Percentiles rank a stretch among this genome's conserved stretches.
phyloP scores from a whole-genome alignment of 169 alveolate species.

The Plasmodium inui region DNA sequence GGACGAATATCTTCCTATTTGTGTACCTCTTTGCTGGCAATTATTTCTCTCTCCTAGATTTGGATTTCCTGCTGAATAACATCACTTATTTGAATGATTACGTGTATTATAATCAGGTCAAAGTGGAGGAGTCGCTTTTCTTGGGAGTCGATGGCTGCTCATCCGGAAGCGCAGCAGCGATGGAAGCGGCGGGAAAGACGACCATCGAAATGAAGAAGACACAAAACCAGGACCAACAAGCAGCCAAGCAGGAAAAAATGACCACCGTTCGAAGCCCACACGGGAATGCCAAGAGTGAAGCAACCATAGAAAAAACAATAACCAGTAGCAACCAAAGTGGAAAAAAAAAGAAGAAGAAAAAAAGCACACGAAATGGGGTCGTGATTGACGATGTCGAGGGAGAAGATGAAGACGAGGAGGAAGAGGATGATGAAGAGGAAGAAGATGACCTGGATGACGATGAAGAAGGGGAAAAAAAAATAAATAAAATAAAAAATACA shows the following conservation, averaged over 20 bases:
- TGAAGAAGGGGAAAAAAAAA: slow-evolving; percentile 14
- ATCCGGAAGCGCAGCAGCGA: not conserved
- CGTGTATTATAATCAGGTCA: slow-evolving; percentile 42
- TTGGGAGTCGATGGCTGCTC: not conserved
- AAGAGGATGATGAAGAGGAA: slow-evolving; percentile 8
- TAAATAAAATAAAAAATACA: not conserved
- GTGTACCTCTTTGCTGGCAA: slow-evolving; percentile 55
- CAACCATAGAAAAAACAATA: not conserved
- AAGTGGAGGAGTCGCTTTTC: slow-evolving; percentile 13
- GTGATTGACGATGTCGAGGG: not conserved
- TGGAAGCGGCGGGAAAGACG: too few relatives aligned
- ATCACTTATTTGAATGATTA: slow-evolving; percentile 28
- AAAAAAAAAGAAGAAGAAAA: not conserved
- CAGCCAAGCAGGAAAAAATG: not conserved
- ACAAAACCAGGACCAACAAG: not conserved
- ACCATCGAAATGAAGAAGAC: not conserved
- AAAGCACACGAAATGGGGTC: not conserved
- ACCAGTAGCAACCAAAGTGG: not conserved
- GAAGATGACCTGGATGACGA: slow-evolving; percentile 14
- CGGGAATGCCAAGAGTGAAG: not conserved
- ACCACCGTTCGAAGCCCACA: not conserved
- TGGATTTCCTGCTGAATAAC: slow-evolving; percentile 35
- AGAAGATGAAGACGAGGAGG: not conserved
- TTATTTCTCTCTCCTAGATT: slow-evolving; percentile 32
- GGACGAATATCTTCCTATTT: slow-evolving; percentile 56